Evolutionary conservation across 192 early-diverging fungal genomes (phyloP), one percentile per base, ranked within the genome.

Genomic region (Geranomyces michiganensis): DNA sequence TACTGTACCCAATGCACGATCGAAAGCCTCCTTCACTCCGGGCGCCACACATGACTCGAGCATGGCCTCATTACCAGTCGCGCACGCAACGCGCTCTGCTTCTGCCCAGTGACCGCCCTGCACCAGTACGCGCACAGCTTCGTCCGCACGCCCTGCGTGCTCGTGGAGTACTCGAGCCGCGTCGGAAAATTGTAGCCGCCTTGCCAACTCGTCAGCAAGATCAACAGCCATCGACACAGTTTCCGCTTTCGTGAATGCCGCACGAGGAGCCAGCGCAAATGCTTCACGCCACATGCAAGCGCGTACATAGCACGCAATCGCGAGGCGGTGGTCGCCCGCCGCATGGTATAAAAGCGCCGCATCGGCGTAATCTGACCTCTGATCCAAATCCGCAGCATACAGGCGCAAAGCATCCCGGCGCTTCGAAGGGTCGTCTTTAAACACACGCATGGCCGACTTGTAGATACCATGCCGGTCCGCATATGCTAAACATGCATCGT

Each of bases 71-170:
- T n/a, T 88, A 79, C 36, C 36, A 6, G 68, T 45, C 32, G 33
- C 26, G 55, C 62, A 53, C 67, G 87, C 87, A 2, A 85, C 72
- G 9, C 95, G 87, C 29, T 86, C 70, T 0, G 92, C 92, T 73
- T 95, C 93, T 7, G 73, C 78, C 95, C 95, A 97, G 13, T 85
- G 78, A 13, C 79, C 72, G 0, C 92, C 92, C 69, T 89, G 87
- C 8, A 92, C 73, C 14, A 96, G 76, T 60, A 86, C 75, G 15
- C 83, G 77, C 6, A 96, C 79, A 0, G 90, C 91, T 36, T 85
- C 86, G 53, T 90, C 88, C 22, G 88, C 75, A 63, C 93, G 87
- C 68, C 87, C 76, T 1, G 77, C 72, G 72, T 94, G 91, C 59
- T 94, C 94, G 21, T 92, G 72, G 21, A 91, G 76, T 15, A 90